Evolutionary conservation across 352 stramenopile species (phyloP).

Genomic region (Hyaloperonospora brassicae): DNA sequence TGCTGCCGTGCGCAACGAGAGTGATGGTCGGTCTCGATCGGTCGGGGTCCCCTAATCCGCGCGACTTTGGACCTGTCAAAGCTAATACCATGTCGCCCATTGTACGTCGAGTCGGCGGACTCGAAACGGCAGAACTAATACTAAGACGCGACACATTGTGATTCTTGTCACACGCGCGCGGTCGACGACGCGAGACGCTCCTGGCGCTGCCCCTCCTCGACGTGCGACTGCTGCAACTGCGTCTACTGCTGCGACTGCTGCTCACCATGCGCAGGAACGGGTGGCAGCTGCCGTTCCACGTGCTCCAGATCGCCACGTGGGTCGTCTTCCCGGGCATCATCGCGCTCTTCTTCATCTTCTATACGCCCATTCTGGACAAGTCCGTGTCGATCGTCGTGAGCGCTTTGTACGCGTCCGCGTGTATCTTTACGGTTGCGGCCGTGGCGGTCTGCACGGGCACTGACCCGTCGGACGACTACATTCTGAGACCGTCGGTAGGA

Average conservation of each 20-base stretch:
- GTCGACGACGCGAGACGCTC: slow-evolving; percentile 6
- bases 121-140: no score
- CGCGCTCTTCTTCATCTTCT: slow-evolving; percentile 78
- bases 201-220: neutral
- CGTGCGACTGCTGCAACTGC: neutral
- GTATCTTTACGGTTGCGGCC: slow-evolving; percentile 42
- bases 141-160: neutral
- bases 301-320: slow-evolving; percentile 77
- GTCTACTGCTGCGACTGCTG: neutral
- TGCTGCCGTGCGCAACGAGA: neutral
- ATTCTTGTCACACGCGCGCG: slow-evolving; percentile 23
- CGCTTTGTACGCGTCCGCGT: slow-evolving; percentile 48
- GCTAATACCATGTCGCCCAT: neutral
- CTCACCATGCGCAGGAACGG: slow-evolving; percentile 58
- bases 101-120: no score
- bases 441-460: slow-evolving; percentile 58
- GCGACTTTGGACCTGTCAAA: slow-evolving; percentile 10
- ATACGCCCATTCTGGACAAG: slow-evolving; percentile 52
- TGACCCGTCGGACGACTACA: slow-evolving; percentile 71
- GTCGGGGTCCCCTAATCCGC: slow-evolving; percentile 6
- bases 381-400: slow-evolving; percentile 42
- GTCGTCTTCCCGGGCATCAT: slow-evolving; percentile 74
- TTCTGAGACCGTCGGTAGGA: slow-evolving; percentile 50
- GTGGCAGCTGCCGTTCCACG: slow-evolving; percentile 75
- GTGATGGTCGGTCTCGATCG: slow-evolving; percentile 6